Conservation (phyloP, 1,284 basidiomycete genomes). For the Sanghuangporus sanghuang region DNA sequence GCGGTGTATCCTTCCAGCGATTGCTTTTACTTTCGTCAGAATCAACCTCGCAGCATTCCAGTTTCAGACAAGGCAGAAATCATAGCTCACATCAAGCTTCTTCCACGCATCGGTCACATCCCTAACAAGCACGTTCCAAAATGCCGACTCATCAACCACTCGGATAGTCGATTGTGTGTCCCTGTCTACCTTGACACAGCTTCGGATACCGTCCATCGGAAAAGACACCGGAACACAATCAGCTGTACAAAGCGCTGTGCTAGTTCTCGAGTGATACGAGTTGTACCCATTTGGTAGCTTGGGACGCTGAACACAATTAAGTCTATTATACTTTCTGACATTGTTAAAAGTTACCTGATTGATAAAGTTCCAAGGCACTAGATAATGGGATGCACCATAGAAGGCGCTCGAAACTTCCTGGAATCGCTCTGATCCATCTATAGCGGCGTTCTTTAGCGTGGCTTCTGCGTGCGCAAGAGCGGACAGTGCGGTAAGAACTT, state of each 20-base stretch:
- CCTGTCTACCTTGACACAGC: conserved; percentile 2
- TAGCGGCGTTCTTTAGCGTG: conserved; percentile 8
- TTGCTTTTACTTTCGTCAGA: not conserved
- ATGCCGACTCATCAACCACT: conserved; percentile 5
- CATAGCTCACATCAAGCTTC: conserved; percentile 13
- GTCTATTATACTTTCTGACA: not conserved
- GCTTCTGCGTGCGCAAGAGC: conserved; percentile 16
- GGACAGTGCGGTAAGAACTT: conserved; percentile 18
- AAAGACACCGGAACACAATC: conserved; percentile 17
- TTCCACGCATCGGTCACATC: conserved; percentile 18
- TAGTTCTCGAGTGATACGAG: conserved; percentile 2
- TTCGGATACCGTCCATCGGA: conserved; percentile 5
- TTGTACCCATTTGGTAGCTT: conserved; percentile 17
- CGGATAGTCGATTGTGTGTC: not conserved
- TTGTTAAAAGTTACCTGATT: conserved; percentile 13
- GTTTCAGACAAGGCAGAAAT: not conserved
- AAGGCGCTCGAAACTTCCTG: conserved; percentile 9
- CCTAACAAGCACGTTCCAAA: conserved; percentile 17
- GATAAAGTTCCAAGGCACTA: conserved; percentile 12
- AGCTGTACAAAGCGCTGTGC: conserved; percentile 8
- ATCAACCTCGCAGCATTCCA: not conserved
- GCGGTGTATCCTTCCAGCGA: conserved; percentile 1
- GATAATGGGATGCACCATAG: conserved; percentile 11
- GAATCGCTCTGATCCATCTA: conserved; percentile 14
- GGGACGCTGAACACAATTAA: conserved; percentile 14